A percentile compares a stretch with the other conserved stretches of the same genome.
Conservation (phyloP, 108 stramenopile genomes). For the Skeletonema costatum region DNA sequence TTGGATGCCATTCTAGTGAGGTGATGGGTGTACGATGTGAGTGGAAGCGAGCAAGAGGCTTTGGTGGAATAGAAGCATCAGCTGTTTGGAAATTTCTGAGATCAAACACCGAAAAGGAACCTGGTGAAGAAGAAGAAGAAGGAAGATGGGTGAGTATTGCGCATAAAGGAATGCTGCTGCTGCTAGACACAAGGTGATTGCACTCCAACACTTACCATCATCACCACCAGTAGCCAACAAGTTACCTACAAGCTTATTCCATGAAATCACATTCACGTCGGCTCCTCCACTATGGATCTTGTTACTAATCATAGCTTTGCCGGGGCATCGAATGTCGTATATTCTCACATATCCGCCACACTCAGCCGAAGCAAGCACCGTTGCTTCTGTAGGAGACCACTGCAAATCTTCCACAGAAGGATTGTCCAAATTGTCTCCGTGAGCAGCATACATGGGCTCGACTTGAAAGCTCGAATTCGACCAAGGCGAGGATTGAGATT, state of each 20-base stretch:
- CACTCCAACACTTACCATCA: conserved; percentile 69
- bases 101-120: conserved; percentile 89
- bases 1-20: conserved; percentile 96
- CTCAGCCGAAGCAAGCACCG: conserved; percentile 92
- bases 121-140: conserved; percentile 1
- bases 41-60: conserved; percentile 88
- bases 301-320: conserved; percentile 81
- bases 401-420: conserved; percentile 95
- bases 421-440: conserved; percentile 49
- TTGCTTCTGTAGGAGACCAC: conserved; percentile 94
- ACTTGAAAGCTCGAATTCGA: conserved; percentile 51
- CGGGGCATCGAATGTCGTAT: conserved; percentile 89
- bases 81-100: conserved; percentile 76
- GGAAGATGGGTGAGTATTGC: neutral
- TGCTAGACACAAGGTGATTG: neutral
- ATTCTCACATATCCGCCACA: conserved; percentile 82
- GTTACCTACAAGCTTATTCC: conserved; percentile 92
- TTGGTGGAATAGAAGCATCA: conserved; percentile 40
- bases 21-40: conserved; percentile 93
- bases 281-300: conserved; percentile 67
- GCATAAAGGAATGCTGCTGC: neutral
- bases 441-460: conserved; percentile 53
- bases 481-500: conserved; percentile 20
- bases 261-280: conserved; percentile 96
- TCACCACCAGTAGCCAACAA: conserved; percentile 94